Base-by-base conservation (phyloP, 495 filamentous ascomycete genomes). In the Lasiosphaeria hispida region DNA sequence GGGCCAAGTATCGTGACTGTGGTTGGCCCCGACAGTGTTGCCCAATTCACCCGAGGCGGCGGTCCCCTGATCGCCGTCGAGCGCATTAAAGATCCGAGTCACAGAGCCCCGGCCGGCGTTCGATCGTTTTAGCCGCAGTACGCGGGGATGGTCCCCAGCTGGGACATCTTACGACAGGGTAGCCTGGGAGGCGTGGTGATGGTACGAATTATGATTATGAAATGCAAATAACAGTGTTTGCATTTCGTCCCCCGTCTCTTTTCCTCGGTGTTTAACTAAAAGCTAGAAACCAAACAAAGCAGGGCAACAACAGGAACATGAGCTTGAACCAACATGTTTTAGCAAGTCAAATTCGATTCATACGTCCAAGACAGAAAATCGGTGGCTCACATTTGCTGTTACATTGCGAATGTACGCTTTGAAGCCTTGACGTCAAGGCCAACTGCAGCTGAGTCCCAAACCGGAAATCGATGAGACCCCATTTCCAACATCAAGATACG, bases 81-180 rank as follows among this genome's bases (percentile, higher is more conserved):
- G 13, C 13, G 52, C 38, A 55, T 53, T 37, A 40, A 49, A 11
- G 58, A 60, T 60, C 42, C 44, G 58, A 60, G 58, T 60, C 58
- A 44, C 58, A 60, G 58, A 38, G 23, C 34, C 36, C 34, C 3
- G 58, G 43, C 49, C 42, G 47, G 15, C 42, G 14, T 37, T 45
- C 34, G 23, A 15, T 35, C 13, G 34, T 11, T 57, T 60, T 49
- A 60, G 50, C 58, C 58, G 51, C 41, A 33, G 49, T 15, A 17
- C 41, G 39, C 38, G 2, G 41, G 48, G 39, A 43, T 3, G 7
- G 23, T 37, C n/a, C 15, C 35, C 36, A 8, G 15, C 8, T 30
- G 9, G 14, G 14, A 14, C 47, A 30, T 30, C 23, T 30, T 30
- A 5, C 23, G 5, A 30, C 23, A 5, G 23, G 23, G 23, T 30